Percentiles rank a stretch among this genome's conserved stretches.
phyloP scores from a whole-genome alignment of 176 grass and related monocot genomes.

The Alloteropsis semialata region DNA sequence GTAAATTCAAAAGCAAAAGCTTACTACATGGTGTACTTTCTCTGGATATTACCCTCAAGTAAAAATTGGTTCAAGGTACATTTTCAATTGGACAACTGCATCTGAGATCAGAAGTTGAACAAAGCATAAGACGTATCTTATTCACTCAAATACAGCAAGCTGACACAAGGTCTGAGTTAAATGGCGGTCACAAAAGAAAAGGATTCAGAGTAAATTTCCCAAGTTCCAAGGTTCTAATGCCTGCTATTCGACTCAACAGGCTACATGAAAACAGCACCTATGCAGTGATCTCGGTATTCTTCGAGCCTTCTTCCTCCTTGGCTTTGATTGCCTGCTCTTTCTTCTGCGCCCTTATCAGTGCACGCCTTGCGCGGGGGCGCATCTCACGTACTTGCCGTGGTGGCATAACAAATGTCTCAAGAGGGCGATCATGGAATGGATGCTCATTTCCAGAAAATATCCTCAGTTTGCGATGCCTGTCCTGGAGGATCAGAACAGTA shows the following conservation, averaged over 20 bases:
- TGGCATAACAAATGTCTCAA: constrained; percentile 74
- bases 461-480: constrained; percentile 81
- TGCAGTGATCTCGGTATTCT: constrained; percentile 19
- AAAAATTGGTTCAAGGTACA: background rate
- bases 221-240: constrained; percentile 1
- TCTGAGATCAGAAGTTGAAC: background rate
- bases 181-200: background rate
- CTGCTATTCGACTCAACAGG: background rate
- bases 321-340: constrained; percentile 64
- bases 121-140: background rate
- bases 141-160: background rate
- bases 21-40: background rate
- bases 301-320: constrained; percentile 48
- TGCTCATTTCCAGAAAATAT: constrained; percentile 80
- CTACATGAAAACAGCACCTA: constrained; percentile 24
- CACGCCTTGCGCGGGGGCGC: constrained; percentile 74
- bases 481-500: constrained; percentile 38
- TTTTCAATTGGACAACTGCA: background rate
- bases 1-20: background rate
- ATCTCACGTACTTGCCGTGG: constrained; percentile 80
- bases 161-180: background rate
- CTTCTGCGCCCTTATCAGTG: constrained; percentile 77
- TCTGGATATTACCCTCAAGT: background rate
- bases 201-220: background rate
- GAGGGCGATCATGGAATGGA: constrained; percentile 62